These are phyloP conservation scores for Berkeleyomyces rouxiae DNA, from an alignment of 2,329 filamentous ascomycete genomes.

Conservation along the genomic window DNA sequence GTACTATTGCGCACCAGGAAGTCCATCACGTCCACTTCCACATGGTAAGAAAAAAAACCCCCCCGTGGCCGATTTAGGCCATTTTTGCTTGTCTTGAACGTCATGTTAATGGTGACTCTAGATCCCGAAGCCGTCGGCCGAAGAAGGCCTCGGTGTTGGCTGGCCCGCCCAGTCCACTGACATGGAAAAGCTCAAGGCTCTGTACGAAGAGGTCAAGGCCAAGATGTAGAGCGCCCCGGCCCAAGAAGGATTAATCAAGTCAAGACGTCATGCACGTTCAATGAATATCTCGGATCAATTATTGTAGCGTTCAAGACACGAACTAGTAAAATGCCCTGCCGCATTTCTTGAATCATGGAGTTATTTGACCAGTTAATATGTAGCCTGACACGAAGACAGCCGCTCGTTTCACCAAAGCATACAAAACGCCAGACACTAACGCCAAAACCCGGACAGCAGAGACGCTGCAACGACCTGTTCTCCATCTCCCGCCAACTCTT, in stretches of 20 bases:
- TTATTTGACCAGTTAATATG: too few relatives aligned
- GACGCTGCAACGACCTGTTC: not conserved
- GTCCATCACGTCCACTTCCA: conserved; percentile 96
- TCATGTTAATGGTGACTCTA: conserved; percentile 20
- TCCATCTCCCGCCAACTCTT: not conserved
- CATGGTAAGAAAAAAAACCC: conserved; percentile 40
- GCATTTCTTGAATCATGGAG: not conserved
- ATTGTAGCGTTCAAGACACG: not conserved
- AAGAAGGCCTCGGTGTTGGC: conserved; percentile 59
- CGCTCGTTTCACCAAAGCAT: not conserved
- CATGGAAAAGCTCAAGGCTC: conserved; percentile 66
- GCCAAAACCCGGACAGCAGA: not conserved
- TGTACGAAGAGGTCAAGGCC: conserved; percentile 69
- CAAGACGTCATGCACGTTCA: too few relatives aligned
- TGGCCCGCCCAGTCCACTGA: conserved; percentile 67
- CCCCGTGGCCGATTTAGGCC: not conserved
- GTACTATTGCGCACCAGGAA: conserved; percentile 73
- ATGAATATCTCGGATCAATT: not conserved
- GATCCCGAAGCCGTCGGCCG: conserved; percentile 85
- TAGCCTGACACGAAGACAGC: not conserved
- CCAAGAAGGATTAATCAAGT: too few relatives aligned
- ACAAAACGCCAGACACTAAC: not conserved
- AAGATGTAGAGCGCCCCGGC: conserved; percentile 48
- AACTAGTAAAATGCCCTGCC: not conserved
- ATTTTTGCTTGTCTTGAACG: too few relatives aligned